These are phyloP conservation scores for Collybia mongolica DNA, from an alignment of 768 basidiomycete genomes.

Conservation along the genomic window DNA sequence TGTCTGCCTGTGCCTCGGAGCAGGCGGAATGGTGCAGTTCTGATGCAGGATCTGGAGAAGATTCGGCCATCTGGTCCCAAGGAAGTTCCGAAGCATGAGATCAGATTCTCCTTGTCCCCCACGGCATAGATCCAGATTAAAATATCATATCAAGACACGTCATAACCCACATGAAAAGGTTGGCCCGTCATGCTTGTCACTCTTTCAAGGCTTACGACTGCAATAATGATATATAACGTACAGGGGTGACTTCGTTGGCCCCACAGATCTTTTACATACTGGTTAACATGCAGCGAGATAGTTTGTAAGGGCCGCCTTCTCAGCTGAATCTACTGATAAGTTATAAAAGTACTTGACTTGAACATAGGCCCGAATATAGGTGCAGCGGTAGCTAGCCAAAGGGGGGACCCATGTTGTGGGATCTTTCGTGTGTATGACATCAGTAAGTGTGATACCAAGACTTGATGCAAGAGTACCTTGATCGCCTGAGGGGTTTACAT, in stretches of 20 bases:
- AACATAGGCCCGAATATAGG: conserved; percentile 54
- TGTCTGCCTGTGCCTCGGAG: conserved; percentile 1
- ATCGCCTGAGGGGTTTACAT: background rate
- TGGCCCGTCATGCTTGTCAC: background rate
- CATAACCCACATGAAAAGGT: background rate
- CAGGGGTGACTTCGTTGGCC: background rate
- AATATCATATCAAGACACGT: too few relatives aligned
- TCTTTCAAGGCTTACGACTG: background rate
- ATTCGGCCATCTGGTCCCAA: background rate
- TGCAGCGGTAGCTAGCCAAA: conserved; percentile 46
- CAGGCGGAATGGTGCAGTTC: background rate
- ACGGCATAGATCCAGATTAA: too few relatives aligned
- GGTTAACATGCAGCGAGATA: conserved; percentile 35
- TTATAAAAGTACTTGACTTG: conserved; percentile 49
- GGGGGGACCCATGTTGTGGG: conserved; percentile 53
- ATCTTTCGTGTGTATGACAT: conserved; percentile 26
- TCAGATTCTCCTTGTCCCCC: background rate
- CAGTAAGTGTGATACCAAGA: background rate
- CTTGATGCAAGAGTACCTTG: background rate
- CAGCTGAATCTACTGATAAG: conserved; percentile 47
- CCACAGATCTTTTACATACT: background rate
- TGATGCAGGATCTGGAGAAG: conserved; percentile 6
- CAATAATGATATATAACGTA: background rate
- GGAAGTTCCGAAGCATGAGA: conserved; percentile 1
- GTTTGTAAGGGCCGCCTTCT: conserved; percentile 46